Evolutionary conservation across 192 early-diverging fungal genomes (phyloP), one percentile per base, ranked within the genome.

Genomic region (Thoreauomyces humboldtii): DNA sequence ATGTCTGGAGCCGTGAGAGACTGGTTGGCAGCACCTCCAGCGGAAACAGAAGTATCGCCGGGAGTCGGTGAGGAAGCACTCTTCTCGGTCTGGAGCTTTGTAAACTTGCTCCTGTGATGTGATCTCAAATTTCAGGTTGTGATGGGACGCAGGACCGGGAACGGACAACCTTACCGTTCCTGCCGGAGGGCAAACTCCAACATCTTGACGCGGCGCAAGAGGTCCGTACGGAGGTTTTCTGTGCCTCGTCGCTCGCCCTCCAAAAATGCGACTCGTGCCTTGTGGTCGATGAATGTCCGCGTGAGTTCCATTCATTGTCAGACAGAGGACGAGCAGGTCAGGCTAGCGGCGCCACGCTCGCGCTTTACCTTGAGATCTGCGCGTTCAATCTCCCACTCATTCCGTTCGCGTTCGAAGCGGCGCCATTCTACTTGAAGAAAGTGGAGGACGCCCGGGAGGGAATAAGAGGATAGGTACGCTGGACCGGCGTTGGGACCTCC

Each of bases 371-470:
- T 90, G 50, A 91, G 77, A 65, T 89, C 89, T 22, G 87, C 76
- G 61, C 79, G 76, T 63, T 92, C 91, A 61, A 93, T 87, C 22
- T 87, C 86, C 90, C 92, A 93, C 61, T 93, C 90, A 63, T 90
- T 92, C 17, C 88, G 75, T 59, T 94, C 92, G 46, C 88, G 77
- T 64, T 94, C 92, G 64, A 83, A 91, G 21, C 81, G 73, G 37
- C 92, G 71, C 90, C 90, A 91, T 80, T 93, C 89, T 12, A 79
- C 71, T 63, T 94, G 91, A 6, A 94, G 76, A 59, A 81, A 94
- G 64, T 91, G 90, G 2, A 94, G 71, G 41, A 93, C 89, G 32
- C 84, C 87, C 4, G 69, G 69, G 11, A 70, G 42, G 7, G 69
- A 31, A 31, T 69, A 69, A 21, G 64, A 52, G 25, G 50, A 31